These are phyloP conservation scores for Rhizoclosmatium sp. DNA, from an alignment of 192 early-diverging fungal species.

Conservation along the genomic window DNA sequence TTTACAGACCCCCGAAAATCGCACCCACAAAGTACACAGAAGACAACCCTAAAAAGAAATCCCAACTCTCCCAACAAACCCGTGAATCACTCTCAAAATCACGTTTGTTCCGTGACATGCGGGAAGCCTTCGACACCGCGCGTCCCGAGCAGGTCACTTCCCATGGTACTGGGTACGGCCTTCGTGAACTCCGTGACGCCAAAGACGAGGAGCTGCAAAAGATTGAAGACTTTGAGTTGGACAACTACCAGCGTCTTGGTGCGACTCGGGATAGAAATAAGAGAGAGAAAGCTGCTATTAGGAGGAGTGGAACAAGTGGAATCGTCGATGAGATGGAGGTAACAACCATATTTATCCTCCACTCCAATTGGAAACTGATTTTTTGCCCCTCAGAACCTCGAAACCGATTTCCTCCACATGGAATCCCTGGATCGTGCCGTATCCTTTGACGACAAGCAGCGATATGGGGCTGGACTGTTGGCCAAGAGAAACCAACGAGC, in stretches of 20 bases:
- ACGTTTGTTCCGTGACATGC: conserved; percentile 35
- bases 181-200: conserved; percentile 23
- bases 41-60: conserved; percentile 61
- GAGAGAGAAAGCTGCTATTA: conserved; percentile 29
- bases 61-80: not conserved
- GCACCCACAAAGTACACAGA: conserved; percentile 88
- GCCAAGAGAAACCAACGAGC: conserved; percentile 25
- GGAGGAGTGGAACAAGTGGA: conserved; percentile 15
- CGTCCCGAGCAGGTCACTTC: conserved; percentile 39
- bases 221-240: conserved; percentile 36
- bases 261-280: conserved; percentile 32
- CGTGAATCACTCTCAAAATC: conserved; percentile 31
- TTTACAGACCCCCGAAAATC: conserved; percentile 87
- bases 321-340: conserved; percentile 42
- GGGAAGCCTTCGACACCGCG: conserved; percentile 31
- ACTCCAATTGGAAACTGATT: not conserved
- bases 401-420: conserved; percentile 36
- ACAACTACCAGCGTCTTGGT: conserved; percentile 26
- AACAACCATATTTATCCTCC: not conserved
- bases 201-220: conserved; percentile 37
- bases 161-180: conserved; percentile 35
- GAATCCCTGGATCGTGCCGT: conserved; percentile 31
- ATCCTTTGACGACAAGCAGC: conserved; percentile 11
- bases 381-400: conserved; percentile 24
- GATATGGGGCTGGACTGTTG: conserved; percentile 27